Evolutionary conservation across 371 early-diverging fungal species (phyloP).

Genomic region (Syncephalastrum contaminatum): DNA sequence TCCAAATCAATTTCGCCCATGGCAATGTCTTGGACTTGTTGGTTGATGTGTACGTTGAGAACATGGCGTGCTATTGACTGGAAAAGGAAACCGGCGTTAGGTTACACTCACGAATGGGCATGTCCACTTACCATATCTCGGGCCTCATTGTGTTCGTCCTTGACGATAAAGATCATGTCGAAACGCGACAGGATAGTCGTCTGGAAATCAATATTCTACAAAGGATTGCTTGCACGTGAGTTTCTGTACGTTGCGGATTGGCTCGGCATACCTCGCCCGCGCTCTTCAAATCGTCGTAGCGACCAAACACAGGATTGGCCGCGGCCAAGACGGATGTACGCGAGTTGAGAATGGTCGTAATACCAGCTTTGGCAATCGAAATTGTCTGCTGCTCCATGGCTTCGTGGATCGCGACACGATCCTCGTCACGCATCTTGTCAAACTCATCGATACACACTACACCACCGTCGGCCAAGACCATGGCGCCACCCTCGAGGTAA

Average conservation of each 20-base stretch:
- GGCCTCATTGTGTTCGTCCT: constrained; percentile 85
- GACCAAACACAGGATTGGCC: constrained; percentile 99
- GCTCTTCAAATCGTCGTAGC: constrained; percentile 98
- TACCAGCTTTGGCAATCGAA: constrained; percentile 99
- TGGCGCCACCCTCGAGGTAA: constrained; percentile 99
- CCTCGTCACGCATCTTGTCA: constrained; percentile 99
- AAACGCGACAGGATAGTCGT: constrained; percentile 98
- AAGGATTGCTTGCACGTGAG: neutral
- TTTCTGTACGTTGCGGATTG: too few species aligned
- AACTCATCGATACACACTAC: constrained; percentile 99
- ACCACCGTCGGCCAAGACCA: constrained; percentile 99
- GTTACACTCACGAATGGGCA: constrained; percentile 1
- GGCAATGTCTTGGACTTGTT: constrained; percentile 58
- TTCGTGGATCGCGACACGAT: constrained; percentile 99
- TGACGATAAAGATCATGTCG: constrained; percentile 96
- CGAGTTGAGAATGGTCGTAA: constrained; percentile 99
- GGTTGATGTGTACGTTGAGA: constrained; percentile 87
- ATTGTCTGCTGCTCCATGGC: constrained; percentile 99
- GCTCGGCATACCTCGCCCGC: constrained; percentile 75
- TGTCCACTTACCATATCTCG: constrained; percentile 67
- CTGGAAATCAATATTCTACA: constrained; percentile 99
- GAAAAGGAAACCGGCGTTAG: neutral
- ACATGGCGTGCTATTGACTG: constrained; percentile 93
- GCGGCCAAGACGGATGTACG: constrained; percentile 99
- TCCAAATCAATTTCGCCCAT: constrained; percentile 86